phyloP scores from a whole-genome alignment of 2,329 filamentous ascomycete genomes.

The Kalmusia sp. region DNA sequence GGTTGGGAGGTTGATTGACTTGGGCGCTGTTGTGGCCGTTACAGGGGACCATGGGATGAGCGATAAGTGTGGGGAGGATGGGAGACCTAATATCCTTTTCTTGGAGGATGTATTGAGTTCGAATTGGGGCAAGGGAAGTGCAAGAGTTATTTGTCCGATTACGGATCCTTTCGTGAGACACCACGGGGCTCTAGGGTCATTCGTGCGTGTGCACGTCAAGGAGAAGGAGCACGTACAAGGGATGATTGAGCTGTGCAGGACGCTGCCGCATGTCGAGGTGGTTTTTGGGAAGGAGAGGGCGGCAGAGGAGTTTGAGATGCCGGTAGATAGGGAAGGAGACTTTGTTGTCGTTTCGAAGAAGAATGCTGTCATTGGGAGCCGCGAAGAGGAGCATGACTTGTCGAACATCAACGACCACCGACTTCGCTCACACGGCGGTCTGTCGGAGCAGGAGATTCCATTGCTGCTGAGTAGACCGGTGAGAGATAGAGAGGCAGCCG shows the following conservation, averaged over 20 bases:
- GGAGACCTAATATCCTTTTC: conserved; percentile 48
- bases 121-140: conserved; percentile 37
- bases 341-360: conserved; percentile 49
- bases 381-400: conserved; percentile 46
- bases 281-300: conserved; percentile 42
- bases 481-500: neutral
- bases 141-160: conserved; percentile 54
- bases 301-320: conserved; percentile 46
- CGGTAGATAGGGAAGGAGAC: conserved; percentile 50
- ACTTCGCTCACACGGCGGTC: conserved; percentile 51
- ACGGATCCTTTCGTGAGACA: conserved; percentile 54
- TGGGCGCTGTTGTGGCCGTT: conserved; percentile 49
- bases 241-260: conserved; percentile 37
- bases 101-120: conserved; percentile 47
- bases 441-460: conserved; percentile 50
- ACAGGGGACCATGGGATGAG: conserved; percentile 56
- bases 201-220: conserved; percentile 51
- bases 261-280: conserved; percentile 43
- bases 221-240: conserved; percentile 26
- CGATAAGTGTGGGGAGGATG: conserved; percentile 42
- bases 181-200: conserved; percentile 52
- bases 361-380: conserved; percentile 48
- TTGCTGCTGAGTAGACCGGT: conserved; percentile 42
- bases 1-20: conserved; percentile 38
- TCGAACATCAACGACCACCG: conserved; percentile 41